These are phyloP conservation scores for Cadophora sp. DNA, from an alignment of 2,329 filamentous ascomycete genomes.

Conservation along the genomic window DNA sequence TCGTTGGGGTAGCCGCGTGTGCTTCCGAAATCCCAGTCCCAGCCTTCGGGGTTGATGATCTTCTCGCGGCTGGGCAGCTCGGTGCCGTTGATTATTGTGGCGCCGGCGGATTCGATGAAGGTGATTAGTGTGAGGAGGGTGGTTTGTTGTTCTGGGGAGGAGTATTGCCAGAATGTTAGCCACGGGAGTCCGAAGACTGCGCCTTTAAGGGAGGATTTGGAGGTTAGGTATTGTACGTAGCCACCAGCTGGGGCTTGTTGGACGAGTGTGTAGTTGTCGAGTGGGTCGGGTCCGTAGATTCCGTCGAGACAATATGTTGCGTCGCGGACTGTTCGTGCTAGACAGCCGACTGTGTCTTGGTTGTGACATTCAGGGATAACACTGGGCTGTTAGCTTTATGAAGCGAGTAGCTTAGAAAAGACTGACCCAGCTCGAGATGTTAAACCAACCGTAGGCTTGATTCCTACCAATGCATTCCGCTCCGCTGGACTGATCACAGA, in stretches of 20 bases:
- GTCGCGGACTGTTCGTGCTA: constrained; percentile 73
- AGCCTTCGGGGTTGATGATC: constrained; percentile 70
- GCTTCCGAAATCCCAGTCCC: constrained; percentile 75
- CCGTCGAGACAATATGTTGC: constrained; percentile 70
- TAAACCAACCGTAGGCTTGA: constrained; percentile 78
- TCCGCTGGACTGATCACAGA: constrained; percentile 76
- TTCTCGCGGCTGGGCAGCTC: constrained; percentile 69
- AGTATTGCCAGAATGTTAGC: constrained; percentile 72
- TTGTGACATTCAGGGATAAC: constrained; percentile 71
- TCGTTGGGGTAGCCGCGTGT: constrained; percentile 71
- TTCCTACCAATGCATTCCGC: constrained; percentile 71
- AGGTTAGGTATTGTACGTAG: constrained; percentile 61
- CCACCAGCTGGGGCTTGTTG: constrained; percentile 62
- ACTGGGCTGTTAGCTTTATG: constrained; percentile 57
- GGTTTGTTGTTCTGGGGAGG: constrained; percentile 60
- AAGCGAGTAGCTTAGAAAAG: neutral
- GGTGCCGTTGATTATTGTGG: constrained; percentile 71
- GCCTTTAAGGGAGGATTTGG: constrained; percentile 52
- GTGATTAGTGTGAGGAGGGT: constrained; percentile 59
- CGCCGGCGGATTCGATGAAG: constrained; percentile 65
- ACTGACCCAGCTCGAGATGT: constrained; percentile 63
- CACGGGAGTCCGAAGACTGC: constrained; percentile 76
- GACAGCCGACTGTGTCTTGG: constrained; percentile 72
- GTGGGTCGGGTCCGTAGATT: constrained; percentile 68
- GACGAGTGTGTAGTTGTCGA: constrained; percentile 70